Evolutionary conservation across 208 protist genomes (phyloP).

Genomic region (Leishmania martiniquensis): DNA sequence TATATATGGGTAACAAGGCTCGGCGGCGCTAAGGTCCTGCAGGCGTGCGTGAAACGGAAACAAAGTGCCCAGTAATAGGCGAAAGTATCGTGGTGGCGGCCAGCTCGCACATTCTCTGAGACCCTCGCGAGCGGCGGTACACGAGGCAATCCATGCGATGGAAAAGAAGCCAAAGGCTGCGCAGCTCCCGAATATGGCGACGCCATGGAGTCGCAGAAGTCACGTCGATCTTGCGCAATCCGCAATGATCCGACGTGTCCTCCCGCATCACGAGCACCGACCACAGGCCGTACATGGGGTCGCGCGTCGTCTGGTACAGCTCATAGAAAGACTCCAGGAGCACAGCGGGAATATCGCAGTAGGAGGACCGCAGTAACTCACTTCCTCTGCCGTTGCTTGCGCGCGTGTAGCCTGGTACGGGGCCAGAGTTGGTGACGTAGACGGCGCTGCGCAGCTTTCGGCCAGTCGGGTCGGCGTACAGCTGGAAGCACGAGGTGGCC

Average conservation of each 20-base stretch:
- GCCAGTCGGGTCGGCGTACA: slow-evolving; percentile 30
- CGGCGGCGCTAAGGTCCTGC: background rate
- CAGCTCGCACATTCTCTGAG: slow-evolving; percentile 18
- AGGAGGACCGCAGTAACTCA: background rate
- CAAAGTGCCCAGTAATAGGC: slow-evolving; percentile 24
- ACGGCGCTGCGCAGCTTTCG: slow-evolving; percentile 14
- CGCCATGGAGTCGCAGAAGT: slow-evolving; percentile 7
- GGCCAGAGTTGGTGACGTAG: slow-evolving; percentile 22
- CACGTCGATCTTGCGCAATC: slow-evolving; percentile 4
- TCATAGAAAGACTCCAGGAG: slow-evolving; percentile 42
- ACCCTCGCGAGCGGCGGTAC: slow-evolving; percentile 28
- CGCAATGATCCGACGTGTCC: slow-evolving; percentile 29
- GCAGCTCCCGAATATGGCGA: slow-evolving; percentile 33
- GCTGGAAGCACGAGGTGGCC: slow-evolving; percentile 42
- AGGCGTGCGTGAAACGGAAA: background rate
- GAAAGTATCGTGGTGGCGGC: slow-evolving; percentile 25
- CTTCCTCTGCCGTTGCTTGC: background rate
- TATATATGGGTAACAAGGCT: background rate
- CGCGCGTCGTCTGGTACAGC: slow-evolving; percentile 42
- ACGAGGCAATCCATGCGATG: slow-evolving; percentile 35
- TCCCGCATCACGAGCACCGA: slow-evolving; percentile 38
- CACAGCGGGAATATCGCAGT: slow-evolving; percentile 25
- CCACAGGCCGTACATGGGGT: slow-evolving; percentile 54
- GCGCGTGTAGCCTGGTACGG: slow-evolving; percentile 10
- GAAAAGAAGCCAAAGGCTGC: slow-evolving; percentile 27